A percentile compares a stretch with the other conserved stretches of the same genome.
Evolutionary conservation across 441 rosid genomes (phyloP).

Genomic region (Aquilaria agallochum): DNA sequence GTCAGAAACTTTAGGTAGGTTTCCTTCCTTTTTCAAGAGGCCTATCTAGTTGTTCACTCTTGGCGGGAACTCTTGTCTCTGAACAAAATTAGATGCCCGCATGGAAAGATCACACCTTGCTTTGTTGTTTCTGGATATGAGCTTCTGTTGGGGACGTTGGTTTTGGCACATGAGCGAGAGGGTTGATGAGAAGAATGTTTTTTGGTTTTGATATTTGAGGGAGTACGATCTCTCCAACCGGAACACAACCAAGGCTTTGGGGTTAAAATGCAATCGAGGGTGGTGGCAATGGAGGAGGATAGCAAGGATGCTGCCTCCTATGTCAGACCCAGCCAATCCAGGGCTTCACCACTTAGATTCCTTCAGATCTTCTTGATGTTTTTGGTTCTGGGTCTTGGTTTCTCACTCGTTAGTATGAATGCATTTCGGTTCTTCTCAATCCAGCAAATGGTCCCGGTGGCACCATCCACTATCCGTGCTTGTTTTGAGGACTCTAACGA

Average conservation of each 20-base stretch:
- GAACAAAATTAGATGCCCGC: not conserved
- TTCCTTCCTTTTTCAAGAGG: not conserved
- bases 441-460: conserved; percentile 29
- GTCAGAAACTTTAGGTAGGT: conserved; percentile 11
- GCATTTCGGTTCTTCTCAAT: conserved; percentile 39
- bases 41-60: not conserved
- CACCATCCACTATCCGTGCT: conserved; percentile 38
- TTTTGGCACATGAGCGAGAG: not conserved
- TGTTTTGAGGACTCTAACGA: conserved; percentile 29
- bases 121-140: conserved; percentile 1
- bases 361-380: conserved; percentile 51
- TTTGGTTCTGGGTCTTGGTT: conserved; percentile 51
- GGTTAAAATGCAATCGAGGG: conserved; percentile 24
- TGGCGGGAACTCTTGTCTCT: not conserved
- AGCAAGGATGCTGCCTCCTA: conserved; percentile 41
- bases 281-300: conserved; percentile 49
- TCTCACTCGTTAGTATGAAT: conserved; percentile 57
- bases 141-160: not conserved
- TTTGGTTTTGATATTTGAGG: conserved; percentile 18
- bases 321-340: conserved; percentile 37
- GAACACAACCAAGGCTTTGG: conserved; percentile 9
- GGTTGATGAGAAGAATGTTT: conserved; percentile 2
- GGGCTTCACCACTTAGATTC: conserved; percentile 42
- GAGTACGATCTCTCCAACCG: not conserved
- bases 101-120: conserved; percentile 4